phyloP scores from a whole-genome alignment of 208 protist species.

The Leishmania tarentolae region DNA sequence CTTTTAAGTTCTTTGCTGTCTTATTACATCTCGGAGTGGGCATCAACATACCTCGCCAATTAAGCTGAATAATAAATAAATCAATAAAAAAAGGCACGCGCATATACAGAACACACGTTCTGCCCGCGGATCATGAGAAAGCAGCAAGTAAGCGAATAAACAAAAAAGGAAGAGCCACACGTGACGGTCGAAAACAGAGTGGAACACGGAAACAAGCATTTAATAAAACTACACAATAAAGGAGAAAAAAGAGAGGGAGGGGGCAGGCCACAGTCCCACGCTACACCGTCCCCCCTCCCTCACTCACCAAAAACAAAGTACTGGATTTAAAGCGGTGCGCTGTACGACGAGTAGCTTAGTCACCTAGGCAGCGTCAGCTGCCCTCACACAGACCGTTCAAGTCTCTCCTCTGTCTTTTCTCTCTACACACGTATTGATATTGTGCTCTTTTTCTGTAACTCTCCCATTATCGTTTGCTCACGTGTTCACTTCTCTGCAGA shows the following conservation, averaged over 20 bases:
- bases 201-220: neutral
- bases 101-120: neutral
- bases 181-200: neutral
- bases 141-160: neutral
- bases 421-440: no score
- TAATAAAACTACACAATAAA: neutral
- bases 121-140: neutral
- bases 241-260: neutral
- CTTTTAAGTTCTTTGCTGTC: neutral
- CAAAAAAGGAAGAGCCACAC: neutral
- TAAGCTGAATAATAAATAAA: neutral
- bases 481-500: no score
- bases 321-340: neutral
- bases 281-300: no score
- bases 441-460: no score
- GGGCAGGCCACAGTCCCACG: neutral
- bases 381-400: no score
- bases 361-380: no score
- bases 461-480: no score
- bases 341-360: neutral
- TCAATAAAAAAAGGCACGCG: neutral
- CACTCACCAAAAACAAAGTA: neutral
- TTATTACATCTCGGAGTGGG: slow-evolving; percentile 1
- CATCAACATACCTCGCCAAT: neutral
- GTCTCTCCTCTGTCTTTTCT: no score